phyloP scores from a whole-genome alignment of 805 yeast species.

The Pichia nakasei region DNA sequence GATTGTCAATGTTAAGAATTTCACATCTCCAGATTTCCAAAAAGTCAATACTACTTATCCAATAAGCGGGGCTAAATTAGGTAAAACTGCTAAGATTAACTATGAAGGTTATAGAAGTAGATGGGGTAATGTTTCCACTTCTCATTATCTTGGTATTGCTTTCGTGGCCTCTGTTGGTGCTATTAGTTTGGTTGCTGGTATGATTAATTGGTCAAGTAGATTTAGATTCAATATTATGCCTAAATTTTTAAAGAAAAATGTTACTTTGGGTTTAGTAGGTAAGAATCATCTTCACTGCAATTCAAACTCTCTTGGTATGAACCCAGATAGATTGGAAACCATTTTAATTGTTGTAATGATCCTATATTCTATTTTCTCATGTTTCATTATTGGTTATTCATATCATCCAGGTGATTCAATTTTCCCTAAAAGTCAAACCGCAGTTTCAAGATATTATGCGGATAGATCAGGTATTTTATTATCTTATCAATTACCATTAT shows the following conservation, averaged over 20 bases:
- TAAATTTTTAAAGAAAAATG: slow-evolving; percentile 21
- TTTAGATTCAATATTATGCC: slow-evolving; percentile 17
- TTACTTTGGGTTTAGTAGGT: slow-evolving; percentile 18
- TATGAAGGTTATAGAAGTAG: slow-evolving; percentile 22
- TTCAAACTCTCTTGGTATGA: slow-evolving; percentile 18
- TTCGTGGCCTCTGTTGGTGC: slow-evolving; percentile 41
- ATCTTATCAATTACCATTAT: slow-evolving; percentile 39
- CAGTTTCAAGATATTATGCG: slow-evolving; percentile 29
- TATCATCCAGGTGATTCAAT: slow-evolving; percentile 17
- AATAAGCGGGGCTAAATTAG: slow-evolving; percentile 18
- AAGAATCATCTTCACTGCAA: slow-evolving; percentile 14
- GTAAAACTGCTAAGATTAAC: slow-evolving; percentile 19
- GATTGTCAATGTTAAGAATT: slow-evolving; percentile 23
- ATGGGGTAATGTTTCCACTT: slow-evolving; percentile 30
- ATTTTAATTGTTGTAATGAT: slow-evolving; percentile 34
- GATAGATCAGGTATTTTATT: slow-evolving; percentile 47
- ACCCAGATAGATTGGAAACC: slow-evolving; percentile 48
- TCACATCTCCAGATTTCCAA: slow-evolving; percentile 15
- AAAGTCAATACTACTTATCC: slow-evolving; percentile 29
- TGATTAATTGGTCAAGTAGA: slow-evolving; percentile 33
- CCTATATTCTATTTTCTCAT: slow-evolving; percentile 15
- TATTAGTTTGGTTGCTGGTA: slow-evolving; percentile 33
- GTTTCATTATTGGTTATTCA: slow-evolving; percentile 17
- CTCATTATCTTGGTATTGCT: slow-evolving; percentile 40
- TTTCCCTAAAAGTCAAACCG: slow-evolving; percentile 15